Evolutionary conservation across 2,329 filamentous ascomycete species (phyloP).

Genomic region (Trichophaea hybrida): DNA sequence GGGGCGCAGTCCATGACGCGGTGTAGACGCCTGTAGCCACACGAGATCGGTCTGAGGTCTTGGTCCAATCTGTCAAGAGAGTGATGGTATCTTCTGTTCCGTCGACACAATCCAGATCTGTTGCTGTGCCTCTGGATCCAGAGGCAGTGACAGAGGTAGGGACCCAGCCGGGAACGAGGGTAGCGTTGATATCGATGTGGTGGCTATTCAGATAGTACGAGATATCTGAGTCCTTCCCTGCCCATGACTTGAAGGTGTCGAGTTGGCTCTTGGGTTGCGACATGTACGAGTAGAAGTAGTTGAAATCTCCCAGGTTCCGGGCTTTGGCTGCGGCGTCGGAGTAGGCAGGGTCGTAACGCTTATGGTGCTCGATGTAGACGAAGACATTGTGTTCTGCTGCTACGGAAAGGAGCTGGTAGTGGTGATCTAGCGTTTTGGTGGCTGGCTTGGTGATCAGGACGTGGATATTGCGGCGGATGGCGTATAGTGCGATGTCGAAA

Average conservation of each 20-base stretch:
- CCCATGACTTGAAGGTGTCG: conserved; percentile 91
- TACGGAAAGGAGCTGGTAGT: conserved; percentile 59
- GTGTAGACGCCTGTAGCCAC: conserved; percentile 81
- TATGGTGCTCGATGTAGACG: conserved; percentile 92
- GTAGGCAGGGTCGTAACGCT: conserved; percentile 88
- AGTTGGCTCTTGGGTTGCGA: conserved; percentile 81
- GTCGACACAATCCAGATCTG: conserved; percentile 59
- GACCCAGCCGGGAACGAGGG: conserved; percentile 70
- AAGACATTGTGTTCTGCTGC: conserved; percentile 64
- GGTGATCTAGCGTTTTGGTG: conserved; percentile 68
- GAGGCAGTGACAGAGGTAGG: conserved; percentile 68
- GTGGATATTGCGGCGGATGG: conserved; percentile 74
- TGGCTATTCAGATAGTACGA: conserved; percentile 86
- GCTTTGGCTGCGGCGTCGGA: conserved; percentile 71
- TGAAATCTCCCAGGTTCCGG: conserved; percentile 73
- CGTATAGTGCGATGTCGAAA: conserved; percentile 81
- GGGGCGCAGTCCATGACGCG: conserved; percentile 84
- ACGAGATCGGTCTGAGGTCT: conserved; percentile 37
- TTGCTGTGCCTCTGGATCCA: conserved; percentile 64
- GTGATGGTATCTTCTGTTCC: conserved; percentile 90
- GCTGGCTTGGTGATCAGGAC: conserved; percentile 91
- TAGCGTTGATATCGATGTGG: conserved; percentile 84
- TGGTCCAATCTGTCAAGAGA: conserved; percentile 74
- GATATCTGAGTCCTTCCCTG: conserved; percentile 81
- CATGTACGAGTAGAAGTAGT: conserved; percentile 98